Conservation (phyloP, 139 green algal genomes). For the Pycnococcus provasolii region DNA sequence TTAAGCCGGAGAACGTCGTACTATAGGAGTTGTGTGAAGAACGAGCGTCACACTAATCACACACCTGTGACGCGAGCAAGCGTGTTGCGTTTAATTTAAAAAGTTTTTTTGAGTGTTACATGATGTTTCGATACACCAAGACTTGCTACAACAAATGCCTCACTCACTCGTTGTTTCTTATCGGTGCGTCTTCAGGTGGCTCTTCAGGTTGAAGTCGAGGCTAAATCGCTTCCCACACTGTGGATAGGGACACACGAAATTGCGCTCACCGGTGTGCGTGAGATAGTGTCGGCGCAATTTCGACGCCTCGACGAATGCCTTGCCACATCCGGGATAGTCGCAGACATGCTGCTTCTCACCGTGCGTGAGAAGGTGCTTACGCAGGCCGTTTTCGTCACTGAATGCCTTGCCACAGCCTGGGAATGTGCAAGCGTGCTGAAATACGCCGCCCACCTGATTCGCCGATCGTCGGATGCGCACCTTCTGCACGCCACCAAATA, state of each 20-base stretch:
- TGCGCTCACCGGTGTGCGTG: slow-evolving; percentile 41
- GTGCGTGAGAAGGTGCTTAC: slow-evolving; percentile 33
- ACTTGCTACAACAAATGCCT: too few relatives aligned
- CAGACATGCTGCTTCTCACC: slow-evolving; percentile 38
- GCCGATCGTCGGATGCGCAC: too few relatives aligned
- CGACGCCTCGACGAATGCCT: slow-evolving; percentile 42
- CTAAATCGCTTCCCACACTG: slow-evolving; percentile 42
- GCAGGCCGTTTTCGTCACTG: slow-evolving; percentile 22
- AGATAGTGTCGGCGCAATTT: slow-evolving; percentile 45
- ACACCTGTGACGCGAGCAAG: too few relatives aligned
- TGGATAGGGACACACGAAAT: slow-evolving; percentile 37
- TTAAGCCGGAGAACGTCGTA: background rate
- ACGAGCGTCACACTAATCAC: too few relatives aligned
- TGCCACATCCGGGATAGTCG: slow-evolving; percentile 36
- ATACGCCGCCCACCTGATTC: too few relatives aligned
- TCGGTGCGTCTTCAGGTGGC: slow-evolving; percentile 34
- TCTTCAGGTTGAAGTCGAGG: slow-evolving; percentile 40
- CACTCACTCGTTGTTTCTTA: too few relatives aligned
- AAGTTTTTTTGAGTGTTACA: too few relatives aligned
- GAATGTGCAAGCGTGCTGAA: slow-evolving; percentile 3
- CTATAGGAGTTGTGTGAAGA: too few relatives aligned
- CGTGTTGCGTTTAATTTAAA: too few relatives aligned
- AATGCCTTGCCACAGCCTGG: slow-evolving; percentile 35
- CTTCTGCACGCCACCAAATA: too few relatives aligned
- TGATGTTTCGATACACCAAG: too few relatives aligned